phyloP scores from a whole-genome alignment of 768 basidiomycete genomes.

The Tylopilus felleus region DNA sequence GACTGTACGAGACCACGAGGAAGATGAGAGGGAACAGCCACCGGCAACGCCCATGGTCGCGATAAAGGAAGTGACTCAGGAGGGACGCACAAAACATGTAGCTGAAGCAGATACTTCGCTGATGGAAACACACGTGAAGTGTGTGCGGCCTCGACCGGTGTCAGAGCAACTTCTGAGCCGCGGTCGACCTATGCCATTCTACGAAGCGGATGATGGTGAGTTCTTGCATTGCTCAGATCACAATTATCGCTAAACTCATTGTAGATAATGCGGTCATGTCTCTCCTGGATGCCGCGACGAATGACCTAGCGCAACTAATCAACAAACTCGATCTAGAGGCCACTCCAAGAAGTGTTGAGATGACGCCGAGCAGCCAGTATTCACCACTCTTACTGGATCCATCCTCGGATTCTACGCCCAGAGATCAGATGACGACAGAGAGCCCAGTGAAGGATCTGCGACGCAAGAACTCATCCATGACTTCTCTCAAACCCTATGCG shows the following conservation, averaged over 20 bases:
- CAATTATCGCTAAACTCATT: background rate
- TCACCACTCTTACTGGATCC: slow-evolving; percentile 18
- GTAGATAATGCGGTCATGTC: slow-evolving; percentile 53
- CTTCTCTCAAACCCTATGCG: slow-evolving; percentile 51
- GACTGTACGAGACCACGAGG: slow-evolving; percentile 15
- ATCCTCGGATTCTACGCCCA: slow-evolving; percentile 30
- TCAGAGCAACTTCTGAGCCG: slow-evolving; percentile 60
- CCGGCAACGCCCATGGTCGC: slow-evolving; percentile 31
- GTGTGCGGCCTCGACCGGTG: slow-evolving; percentile 50
- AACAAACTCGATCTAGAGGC: slow-evolving; percentile 79
- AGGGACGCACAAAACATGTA: slow-evolving; percentile 39
- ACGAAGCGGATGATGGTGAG: slow-evolving; percentile 47
- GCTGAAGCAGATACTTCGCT: background rate
- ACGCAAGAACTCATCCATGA: slow-evolving; percentile 39
- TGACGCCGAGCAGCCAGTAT: slow-evolving; percentile 39
- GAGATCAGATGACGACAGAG: slow-evolving; percentile 26
- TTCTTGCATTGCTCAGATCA: background rate
- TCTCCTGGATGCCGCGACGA: slow-evolving; percentile 74
- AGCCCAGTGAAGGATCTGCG: slow-evolving; percentile 39
- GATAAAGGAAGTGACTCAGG: slow-evolving; percentile 51
- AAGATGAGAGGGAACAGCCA: slow-evolving; percentile 5
- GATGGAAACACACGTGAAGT: slow-evolving; percentile 36
- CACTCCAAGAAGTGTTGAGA: slow-evolving; percentile 58
- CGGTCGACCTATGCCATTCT: slow-evolving; percentile 47
- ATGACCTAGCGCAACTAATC: slow-evolving; percentile 75